phyloP scores from a whole-genome alignment of 106 monocot species.

The Amphibolis antarctica region DNA sequence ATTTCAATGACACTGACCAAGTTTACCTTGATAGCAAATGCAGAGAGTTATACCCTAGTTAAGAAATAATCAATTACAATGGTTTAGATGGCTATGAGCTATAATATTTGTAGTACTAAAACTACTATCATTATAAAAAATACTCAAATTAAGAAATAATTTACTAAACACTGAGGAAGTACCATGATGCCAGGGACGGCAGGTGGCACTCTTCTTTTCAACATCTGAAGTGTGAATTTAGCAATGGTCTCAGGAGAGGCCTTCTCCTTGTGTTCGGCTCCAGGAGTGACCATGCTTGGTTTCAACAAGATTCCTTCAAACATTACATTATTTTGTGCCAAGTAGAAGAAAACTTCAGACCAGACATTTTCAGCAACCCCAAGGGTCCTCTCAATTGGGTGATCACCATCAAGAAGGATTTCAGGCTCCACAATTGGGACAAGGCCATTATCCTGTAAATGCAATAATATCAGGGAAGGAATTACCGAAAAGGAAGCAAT shows the following conservation, averaged over 20 bases:
- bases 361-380: constrained; percentile 89
- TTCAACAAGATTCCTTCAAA: constrained; percentile 88
- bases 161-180: constrained; percentile 5
- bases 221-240: constrained; percentile 52
- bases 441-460: constrained; percentile 79
- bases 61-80: too few species aligned
- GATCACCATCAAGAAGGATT: constrained; percentile 92
- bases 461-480: not conserved
- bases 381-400: constrained; percentile 77
- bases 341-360: constrained; percentile 82
- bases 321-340: constrained; percentile 77
- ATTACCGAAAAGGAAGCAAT: not conserved
- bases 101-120: too few species aligned
- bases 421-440: constrained; percentile 97
- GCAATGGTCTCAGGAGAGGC: constrained; percentile 83
- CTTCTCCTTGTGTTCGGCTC: constrained; percentile 84
- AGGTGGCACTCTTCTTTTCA: constrained; percentile 77
- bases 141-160: too few species aligned
- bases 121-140: too few species aligned
- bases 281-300: constrained; percentile 96
- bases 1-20: too few species aligned
- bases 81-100: too few species aligned
- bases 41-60: too few species aligned
- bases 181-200: constrained; percentile 98
- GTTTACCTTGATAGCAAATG: too few species aligned